These are phyloP conservation scores for Andrographis paniculata DNA, from an alignment of 305 asterid species.

Conservation along the genomic window DNA sequence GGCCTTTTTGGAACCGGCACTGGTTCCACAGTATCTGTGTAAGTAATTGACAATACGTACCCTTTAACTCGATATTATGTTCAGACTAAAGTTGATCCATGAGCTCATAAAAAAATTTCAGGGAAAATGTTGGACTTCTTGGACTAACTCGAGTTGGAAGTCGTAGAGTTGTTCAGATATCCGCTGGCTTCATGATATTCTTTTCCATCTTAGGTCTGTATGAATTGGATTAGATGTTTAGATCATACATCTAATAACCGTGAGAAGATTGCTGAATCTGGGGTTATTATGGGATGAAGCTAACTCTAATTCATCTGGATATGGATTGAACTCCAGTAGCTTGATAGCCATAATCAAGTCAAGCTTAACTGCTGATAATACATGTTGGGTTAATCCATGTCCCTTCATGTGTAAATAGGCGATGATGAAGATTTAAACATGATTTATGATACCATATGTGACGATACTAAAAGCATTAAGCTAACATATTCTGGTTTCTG, in stretches of 20 bases:
- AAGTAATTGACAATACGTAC: slow-evolving; percentile 24
- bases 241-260: background rate
- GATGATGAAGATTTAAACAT: too few species aligned
- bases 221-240: background rate
- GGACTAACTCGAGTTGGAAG: slow-evolving; percentile 99
- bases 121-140: slow-evolving; percentile 96
- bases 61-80: background rate
- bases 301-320: too few species aligned
- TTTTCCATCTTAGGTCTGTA: slow-evolving; percentile 77
- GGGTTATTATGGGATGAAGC: too few species aligned
- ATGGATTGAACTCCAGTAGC: too few species aligned
- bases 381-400: too few species aligned
- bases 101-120: slow-evolving; percentile 21
- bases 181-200: slow-evolving; percentile 96
- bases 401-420: too few species aligned
- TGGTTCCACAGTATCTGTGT: slow-evolving; percentile 97
- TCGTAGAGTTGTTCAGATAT: slow-evolving; percentile 90
- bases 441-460: too few species aligned
- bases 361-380: too few species aligned
- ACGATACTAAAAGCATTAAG: too few species aligned
- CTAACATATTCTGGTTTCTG: too few species aligned
- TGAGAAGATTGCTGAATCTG: too few species aligned
- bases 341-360: too few species aligned
- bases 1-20: slow-evolving; percentile 90
- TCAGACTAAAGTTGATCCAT: background rate